Percentiles rank a stretch among this genome's conserved stretches.
phyloP scores from a whole-genome alignment of 2,329 filamentous ascomycete species.

The Trichoderma sp. region DNA sequence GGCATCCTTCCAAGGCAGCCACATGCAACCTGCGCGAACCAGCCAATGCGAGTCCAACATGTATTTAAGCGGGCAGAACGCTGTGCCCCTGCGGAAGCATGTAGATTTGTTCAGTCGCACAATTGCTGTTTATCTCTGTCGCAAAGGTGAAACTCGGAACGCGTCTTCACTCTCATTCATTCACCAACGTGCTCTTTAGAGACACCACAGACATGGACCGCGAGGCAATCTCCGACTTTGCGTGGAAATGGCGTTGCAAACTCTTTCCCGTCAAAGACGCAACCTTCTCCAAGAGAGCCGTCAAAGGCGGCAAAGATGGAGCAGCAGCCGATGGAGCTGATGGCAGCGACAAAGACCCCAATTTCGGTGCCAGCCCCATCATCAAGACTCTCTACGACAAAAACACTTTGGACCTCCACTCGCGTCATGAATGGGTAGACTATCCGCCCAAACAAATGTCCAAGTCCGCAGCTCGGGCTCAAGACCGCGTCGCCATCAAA shows the following conservation, averaged over 20 bases:
- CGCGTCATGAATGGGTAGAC: constrained; percentile 45
- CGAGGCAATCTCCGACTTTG: constrained; percentile 36
- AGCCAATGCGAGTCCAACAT: not conserved
- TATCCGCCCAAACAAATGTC: constrained; percentile 49
- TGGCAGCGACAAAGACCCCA: constrained; percentile 33
- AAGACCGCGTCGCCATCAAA: constrained; percentile 50
- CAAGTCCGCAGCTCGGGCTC: constrained; percentile 42
- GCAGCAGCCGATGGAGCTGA: not conserved
- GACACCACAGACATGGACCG: constrained; percentile 28
- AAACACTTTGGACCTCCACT: constrained; percentile 31
- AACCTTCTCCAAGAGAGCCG: constrained; percentile 28
- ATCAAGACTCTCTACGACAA: constrained; percentile 50
- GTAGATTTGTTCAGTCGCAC: not conserved
- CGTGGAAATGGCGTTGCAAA: constrained; percentile 42
- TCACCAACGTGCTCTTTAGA: constrained; percentile 13
- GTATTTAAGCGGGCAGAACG: not conserved
- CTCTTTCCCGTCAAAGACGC: constrained; percentile 34
- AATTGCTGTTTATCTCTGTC: not conserved
- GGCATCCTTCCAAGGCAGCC: constrained; percentile 19
- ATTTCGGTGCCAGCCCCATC: constrained; percentile 38
- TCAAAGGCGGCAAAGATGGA: constrained; percentile 29
- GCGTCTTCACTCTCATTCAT: not conserved
- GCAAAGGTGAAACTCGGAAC: not conserved
- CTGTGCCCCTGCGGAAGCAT: not conserved
- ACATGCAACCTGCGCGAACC: not conserved